Evolutionary conservation across 1,284 basidiomycete genomes (phyloP), one percentile per base, ranked within the genome.

Genomic region (Ceratobasidium sp.): DNA sequence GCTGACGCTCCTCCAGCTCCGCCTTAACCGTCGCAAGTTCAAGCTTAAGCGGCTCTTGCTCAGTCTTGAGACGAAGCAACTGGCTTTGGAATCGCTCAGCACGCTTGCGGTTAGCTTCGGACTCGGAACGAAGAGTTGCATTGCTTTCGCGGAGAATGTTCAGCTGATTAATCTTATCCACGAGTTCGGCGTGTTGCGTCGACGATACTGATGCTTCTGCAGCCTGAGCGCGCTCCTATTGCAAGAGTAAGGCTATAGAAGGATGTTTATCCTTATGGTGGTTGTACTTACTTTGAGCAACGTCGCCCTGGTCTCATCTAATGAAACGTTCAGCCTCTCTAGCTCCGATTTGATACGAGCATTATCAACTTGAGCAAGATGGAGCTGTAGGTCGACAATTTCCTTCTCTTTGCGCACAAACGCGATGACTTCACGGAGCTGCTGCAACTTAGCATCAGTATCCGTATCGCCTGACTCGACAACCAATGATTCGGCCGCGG

Each of bases 341-440:
- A 93, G 85, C 77, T 94, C 90, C 32, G 86, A 83, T 80, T 91
- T 92, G 60, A 94, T 81, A 1, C 94, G 87, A 8, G 87, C 82
- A 75, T 86, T 92, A 81, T 96, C 94, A 78, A 95, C 92, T 81
- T 93, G 93, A 82, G 88, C 86, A 65, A 96, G 85, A 77, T 96
- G 92, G 52, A 94, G 85, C 77, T 96, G 92, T 43, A 96, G 85
- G 75, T 96, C 93, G 48, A 92, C 90, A 71, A 96, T 93, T 78
- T 96, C 93, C 81, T 96, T 95, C 82, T 96, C 94, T 77, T 92
- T 92, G 32, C 94, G 88, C 39, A 96, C 82, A 80, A 92, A 95
- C 0, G 89, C 85, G 57, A 96, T 90, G 21, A 97, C 91, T 41
- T 90, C 88, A 52, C 91, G 91, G 18, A 96, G 82, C 76, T 94